Evolutionary conservation across 176 grass and related monocot species (phyloP).

Genomic region (Musa beccarii): DNA sequence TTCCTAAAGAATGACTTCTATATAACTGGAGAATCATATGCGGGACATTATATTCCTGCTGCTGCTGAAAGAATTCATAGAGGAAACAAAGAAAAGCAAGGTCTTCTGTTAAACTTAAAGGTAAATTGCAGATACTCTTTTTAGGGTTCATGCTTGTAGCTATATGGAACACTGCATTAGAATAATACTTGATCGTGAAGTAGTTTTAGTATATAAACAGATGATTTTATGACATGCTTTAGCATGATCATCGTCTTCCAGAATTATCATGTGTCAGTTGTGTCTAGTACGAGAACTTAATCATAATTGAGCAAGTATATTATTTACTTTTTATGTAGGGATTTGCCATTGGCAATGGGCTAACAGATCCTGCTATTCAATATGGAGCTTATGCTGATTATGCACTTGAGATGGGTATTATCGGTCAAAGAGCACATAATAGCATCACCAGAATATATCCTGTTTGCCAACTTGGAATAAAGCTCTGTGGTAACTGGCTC

Average conservation of each 20-base stretch:
- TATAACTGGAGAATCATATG: constrained; percentile 56
- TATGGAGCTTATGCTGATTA: constrained; percentile 60
- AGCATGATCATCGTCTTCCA: too few species aligned
- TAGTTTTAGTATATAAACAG: background rate
- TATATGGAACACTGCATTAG: background rate
- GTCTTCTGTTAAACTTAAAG: constrained; percentile 46
- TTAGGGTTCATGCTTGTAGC: background rate
- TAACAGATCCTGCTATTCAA: constrained; percentile 42
- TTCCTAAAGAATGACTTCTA: constrained; percentile 48
- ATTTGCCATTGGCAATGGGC: constrained; percentile 45
- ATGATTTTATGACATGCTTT: background rate
- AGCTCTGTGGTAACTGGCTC: constrained; percentile 34
- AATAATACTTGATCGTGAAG: background rate
- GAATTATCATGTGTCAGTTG: background rate
- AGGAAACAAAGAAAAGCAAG: constrained; percentile 41
- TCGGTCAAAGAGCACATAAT: constrained; percentile 27
- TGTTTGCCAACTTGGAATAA: constrained; percentile 34
- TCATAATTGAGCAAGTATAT: background rate
- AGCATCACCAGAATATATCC: constrained; percentile 47
- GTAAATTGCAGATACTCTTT: constrained; percentile 1
- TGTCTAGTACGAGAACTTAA: background rate
- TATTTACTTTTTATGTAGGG: constrained; percentile 23
- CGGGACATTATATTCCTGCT: constrained; percentile 52
- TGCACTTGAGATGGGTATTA: constrained; percentile 43
- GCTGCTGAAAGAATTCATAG: constrained; percentile 38